Conservation (phyloP, 352 stramenopile genomes). For the Pythium plurisporium region DNA sequence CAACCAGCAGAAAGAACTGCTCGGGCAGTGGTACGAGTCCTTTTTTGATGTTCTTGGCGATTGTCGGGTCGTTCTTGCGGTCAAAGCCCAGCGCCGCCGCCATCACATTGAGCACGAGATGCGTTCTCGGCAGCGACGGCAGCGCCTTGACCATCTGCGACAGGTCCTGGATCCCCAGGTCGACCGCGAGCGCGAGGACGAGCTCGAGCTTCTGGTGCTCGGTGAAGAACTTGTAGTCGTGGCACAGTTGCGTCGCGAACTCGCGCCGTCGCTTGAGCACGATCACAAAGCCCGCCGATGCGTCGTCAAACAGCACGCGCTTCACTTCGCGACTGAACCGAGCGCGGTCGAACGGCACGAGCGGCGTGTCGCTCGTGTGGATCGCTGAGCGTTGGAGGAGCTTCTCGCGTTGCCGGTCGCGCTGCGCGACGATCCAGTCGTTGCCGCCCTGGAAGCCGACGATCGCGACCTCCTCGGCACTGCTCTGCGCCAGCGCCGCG, state of each 20-base stretch:
- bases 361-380: constrained; percentile 26
- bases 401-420: constrained; percentile 37
- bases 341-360: constrained; percentile 52
- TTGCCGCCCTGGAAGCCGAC: constrained; percentile 47
- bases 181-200: constrained; percentile 72
- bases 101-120: constrained; percentile 79
- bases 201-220: constrained; percentile 74
- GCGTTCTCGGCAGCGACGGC: constrained; percentile 66
- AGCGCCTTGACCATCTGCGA: constrained; percentile 80
- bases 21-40: constrained; percentile 75
- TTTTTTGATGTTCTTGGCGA: constrained; percentile 83
- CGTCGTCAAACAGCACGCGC: constrained; percentile 58
- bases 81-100: constrained; percentile 72
- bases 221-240: constrained; percentile 74
- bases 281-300: constrained; percentile 80
- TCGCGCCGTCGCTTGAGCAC: constrained; percentile 73
- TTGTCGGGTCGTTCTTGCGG: constrained; percentile 75
- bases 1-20: constrained; percentile 75
- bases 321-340: constrained; percentile 59
- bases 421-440: constrained; percentile 45
- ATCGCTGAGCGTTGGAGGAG: constrained; percentile 26
- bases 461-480: constrained; percentile 16
- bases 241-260: constrained; percentile 68
- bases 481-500: constrained; percentile 12
- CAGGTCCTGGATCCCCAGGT: constrained; percentile 74